A percentile compares a stretch with the other conserved stretches of the same genome.
These are phyloP conservation scores for Eutrema salsugineum DNA, from an alignment of 441 rosid species.

Conservation along the genomic window DNA sequence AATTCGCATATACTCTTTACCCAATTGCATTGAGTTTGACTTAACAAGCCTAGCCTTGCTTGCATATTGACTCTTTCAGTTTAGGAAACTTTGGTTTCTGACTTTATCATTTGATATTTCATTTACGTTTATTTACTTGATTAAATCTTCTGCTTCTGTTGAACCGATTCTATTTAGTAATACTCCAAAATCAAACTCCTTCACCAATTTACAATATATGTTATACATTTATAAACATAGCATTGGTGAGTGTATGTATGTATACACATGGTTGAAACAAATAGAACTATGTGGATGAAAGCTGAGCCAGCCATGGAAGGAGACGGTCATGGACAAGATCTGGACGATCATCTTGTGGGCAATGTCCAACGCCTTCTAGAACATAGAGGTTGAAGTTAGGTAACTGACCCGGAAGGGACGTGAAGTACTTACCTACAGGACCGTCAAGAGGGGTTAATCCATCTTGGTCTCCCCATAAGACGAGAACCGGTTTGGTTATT, in stretches of 20 bases:
- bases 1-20: not conserved
- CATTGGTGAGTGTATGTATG: not conserved
- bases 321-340: constrained; percentile 69
- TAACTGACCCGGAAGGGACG: constrained; percentile 49
- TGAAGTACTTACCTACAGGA: constrained; percentile 82
- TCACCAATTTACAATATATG: not conserved
- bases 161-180: not conserved
- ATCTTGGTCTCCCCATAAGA: constrained; percentile 88
- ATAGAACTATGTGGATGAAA: constrained; percentile 32
- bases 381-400: constrained; percentile 61
- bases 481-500: constrained; percentile 55
- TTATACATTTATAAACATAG: constrained; percentile 21
- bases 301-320: constrained; percentile 76
- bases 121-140: not conserved
- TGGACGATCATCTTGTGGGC: constrained; percentile 90
- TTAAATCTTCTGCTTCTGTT: not conserved
- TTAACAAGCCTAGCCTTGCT: not conserved
- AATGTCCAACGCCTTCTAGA: constrained; percentile 84
- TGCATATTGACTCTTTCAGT: not conserved
- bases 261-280: not conserved
- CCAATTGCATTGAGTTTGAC: not conserved
- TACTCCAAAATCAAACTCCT: not conserved
- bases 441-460: constrained; percentile 87
- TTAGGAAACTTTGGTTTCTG: not conserved
- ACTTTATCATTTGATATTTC: not conserved